These are phyloP conservation scores for Suillus americanus DNA, from an alignment of 768 basidiomycete genomes.

Conservation along the genomic window DNA sequence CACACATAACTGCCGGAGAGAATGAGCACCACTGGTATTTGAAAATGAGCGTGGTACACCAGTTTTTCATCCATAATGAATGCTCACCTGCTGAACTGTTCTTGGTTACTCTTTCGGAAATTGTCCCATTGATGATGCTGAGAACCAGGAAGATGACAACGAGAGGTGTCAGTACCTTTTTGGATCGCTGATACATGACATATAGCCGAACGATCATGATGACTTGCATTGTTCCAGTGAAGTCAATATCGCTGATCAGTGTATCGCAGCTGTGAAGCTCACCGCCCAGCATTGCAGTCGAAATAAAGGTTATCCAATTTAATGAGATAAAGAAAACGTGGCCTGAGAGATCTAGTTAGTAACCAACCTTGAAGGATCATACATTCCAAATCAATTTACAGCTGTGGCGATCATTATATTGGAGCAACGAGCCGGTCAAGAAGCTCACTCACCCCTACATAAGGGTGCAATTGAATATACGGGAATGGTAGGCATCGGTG, in stretches of 20 bases:
- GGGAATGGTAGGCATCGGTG: not conserved
- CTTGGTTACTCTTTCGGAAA: not conserved
- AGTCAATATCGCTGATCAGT: not conserved
- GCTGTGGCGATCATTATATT: not conserved
- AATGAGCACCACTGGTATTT: not conserved
- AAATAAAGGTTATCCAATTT: not conserved
- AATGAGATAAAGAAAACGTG: not conserved
- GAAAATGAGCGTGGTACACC: not conserved
- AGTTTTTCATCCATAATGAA: not conserved
- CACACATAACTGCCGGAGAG: not conserved
- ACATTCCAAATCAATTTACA: not conserved
- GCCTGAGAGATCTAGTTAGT: not conserved
- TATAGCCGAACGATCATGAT: not conserved
- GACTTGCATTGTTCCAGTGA: not conserved
- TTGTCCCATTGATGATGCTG: not conserved
- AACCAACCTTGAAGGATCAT: not conserved
- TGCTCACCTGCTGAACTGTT: not conserved
- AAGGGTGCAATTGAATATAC: not conserved
- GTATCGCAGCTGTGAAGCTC: not conserved
- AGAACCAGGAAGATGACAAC: not conserved
- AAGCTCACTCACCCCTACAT: not conserved
- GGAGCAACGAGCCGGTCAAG: not conserved
- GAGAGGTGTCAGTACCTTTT: not conserved
- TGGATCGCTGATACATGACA: not conserved
- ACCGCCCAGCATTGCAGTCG: not conserved